Conservation (phyloP, 2,329 filamentous ascomycete species). For the Xylariomycetidae sp. region DNA sequence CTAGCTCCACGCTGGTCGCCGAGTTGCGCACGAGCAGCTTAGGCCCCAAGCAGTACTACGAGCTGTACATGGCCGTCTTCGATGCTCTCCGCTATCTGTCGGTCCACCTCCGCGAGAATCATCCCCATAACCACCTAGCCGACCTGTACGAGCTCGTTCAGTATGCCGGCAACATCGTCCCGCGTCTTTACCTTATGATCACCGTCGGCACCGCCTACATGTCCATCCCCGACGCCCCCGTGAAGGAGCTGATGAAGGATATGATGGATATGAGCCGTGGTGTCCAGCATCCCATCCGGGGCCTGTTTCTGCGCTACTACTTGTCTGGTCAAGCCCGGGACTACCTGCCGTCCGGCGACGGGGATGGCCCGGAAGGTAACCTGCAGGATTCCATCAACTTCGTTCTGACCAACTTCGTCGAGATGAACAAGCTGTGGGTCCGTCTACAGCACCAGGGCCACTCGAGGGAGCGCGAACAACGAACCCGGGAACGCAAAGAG, state of each 20-base stretch:
- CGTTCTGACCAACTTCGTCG: constrained; percentile 95
- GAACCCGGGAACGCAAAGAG: constrained; percentile 91
- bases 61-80: constrained; percentile 98
- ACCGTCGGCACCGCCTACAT: constrained; percentile 99
- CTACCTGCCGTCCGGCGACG: constrained; percentile 70
- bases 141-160: constrained; percentile 97
- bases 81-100: constrained; percentile 95
- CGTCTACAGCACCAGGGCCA: constrained; percentile 95
- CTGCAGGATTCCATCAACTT: constrained; percentile 97
- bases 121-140: constrained; percentile 95
- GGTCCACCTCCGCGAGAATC: constrained; percentile 92
- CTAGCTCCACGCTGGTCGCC: constrained; percentile 93
- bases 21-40: constrained; percentile 94
- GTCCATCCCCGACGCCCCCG: constrained; percentile 94
- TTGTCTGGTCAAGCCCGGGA: constrained; percentile 92
- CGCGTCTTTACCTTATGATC: constrained; percentile 96
- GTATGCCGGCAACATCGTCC: constrained; percentile 96
- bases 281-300: constrained; percentile 93
- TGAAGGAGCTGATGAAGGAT: constrained; percentile 99
- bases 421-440: constrained; percentile 99
- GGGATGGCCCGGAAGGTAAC: constrained; percentile 91
- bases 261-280: constrained; percentile 99
- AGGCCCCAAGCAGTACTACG: constrained; percentile 99
- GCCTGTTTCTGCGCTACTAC: constrained; percentile 93
- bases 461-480: constrained; percentile 86